A percentile compares a stretch with the other conserved stretches of the same genome.
Evolutionary conservation across 352 stramenopile species (phyloP).

Genomic region (Saprolegnia diclina): DNA sequence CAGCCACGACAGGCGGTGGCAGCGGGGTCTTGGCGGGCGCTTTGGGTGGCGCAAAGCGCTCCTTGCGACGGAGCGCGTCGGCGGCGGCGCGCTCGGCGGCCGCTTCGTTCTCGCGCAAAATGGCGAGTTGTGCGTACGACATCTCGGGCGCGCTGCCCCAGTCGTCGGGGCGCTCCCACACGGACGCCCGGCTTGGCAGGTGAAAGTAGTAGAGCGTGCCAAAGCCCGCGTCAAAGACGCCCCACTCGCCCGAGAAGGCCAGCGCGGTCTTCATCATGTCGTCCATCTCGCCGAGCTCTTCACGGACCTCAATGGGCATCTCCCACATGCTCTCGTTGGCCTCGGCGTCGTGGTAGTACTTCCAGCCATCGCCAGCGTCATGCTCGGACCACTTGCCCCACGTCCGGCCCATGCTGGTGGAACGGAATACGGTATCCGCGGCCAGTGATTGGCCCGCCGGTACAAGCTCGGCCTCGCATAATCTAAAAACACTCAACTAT

Average conservation of each 20-base stretch:
- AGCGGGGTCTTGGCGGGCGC: not conserved
- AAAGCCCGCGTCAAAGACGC: constrained; percentile 58
- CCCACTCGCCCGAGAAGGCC: constrained; percentile 60
- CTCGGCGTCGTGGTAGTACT: constrained; percentile 72
- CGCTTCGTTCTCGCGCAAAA: constrained; percentile 2
- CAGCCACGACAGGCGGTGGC: constrained; percentile 20
- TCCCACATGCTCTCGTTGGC: constrained; percentile 52
- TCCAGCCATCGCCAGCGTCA: constrained; percentile 56
- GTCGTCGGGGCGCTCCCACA: constrained; percentile 62
- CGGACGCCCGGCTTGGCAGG: constrained; percentile 50
- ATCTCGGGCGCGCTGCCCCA: constrained; percentile 39
- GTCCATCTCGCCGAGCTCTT: constrained; percentile 68
- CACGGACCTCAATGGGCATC: constrained; percentile 40
- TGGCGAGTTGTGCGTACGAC: constrained; percentile 16
- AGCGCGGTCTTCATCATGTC: constrained; percentile 72
- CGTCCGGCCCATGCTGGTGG: not conserved
- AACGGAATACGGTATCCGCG: not conserved
- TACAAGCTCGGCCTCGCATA: no score
- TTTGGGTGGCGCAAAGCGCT: not conserved
- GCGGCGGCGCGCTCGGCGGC: not conserved
- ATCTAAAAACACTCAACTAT: no score
- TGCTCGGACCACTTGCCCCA: constrained; percentile 60
- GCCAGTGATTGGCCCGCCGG: no score
- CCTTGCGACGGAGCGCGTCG: not conserved
- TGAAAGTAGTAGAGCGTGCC: constrained; percentile 82